Base-by-base conservation (phyloP, 257 asterid species). In the Lantana camara region DNA sequence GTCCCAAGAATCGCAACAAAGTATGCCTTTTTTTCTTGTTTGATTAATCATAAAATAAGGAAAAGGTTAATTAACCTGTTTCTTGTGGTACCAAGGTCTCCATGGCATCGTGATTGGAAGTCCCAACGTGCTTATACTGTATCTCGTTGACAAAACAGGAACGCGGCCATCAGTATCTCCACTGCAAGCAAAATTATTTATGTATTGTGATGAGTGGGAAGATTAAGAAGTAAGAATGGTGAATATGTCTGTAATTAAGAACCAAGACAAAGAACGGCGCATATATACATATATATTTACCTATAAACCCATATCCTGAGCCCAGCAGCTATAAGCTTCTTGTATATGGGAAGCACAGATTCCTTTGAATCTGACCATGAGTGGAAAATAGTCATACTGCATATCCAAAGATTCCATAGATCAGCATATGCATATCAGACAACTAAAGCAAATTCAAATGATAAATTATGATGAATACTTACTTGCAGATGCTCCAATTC, bases 131-230 rank as follows among this genome's bases (percentile, higher is more conserved):
- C 87, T 81, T 50, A 91, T 68, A 69, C 98, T 86, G 42, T 91
- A 91, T 67, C 96, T 83, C 22, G 98, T 91, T 6, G 96, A 89
- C 69, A 91, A 54, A 9, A 91, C 88, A 0, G 98, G 95, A 48
- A 91, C 95, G 73, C 98, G 77, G 40, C 98, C 98, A 64, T 91
- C 96, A 0, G 92, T 91, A 63, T 91, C 96, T 50, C 98, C 96
- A 14, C 98, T 91, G 78, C 68, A 37, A 75, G 40, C 46, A 53
- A 67, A 55, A 51, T 49, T 0, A 19, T 7, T 15, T 34, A 9
- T 2, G 3, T 30, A 30, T 38, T 0, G 45, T 10, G 45, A 38
- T 10, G 17, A 41, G 15, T 12, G 47, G 13, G 16, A 12, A 41
- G 17, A 41, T 2, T 45, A 14, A 45, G 16, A 42, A 17, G 7